Evolutionary conservation across 805 yeast genomes (phyloP), one percentile per base, ranked within the genome.

Genomic region (Pachysolen tannophilus): DNA sequence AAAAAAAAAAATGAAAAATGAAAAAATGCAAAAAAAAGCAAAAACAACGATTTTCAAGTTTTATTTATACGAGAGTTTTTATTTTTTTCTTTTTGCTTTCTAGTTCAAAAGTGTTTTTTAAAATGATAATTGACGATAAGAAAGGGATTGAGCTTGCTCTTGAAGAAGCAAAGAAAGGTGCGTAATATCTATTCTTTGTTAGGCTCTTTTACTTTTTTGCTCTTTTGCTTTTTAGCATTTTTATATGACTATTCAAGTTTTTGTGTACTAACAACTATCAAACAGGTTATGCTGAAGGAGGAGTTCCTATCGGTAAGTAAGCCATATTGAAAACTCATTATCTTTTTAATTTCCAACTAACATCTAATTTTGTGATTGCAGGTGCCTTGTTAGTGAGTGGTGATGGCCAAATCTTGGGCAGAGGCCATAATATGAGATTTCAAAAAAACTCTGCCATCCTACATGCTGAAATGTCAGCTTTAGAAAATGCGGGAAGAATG

Each of bases 401-500:
- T 44, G 88, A 82, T 40, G 97, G 97, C 14, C 71, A 74, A 3
- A 72, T 90, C 9, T 64, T 88, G 9, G 96, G 96, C 19, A 66
- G 77, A 32, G 97, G 98, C 10, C 97, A 86, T 58, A 90, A 90
- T 58, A 68, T 75, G 78, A 71, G 98, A 48, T 70, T 90, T 42
- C 97, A 90, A 58, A 82, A 84, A 54, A 64, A 69, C 14, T 81
- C 94, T 9, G 76, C 96, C 13, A 84, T 81, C 13, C 64, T 90
- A 39, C 98, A 90, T 49, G 98, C 95, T 15, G 98, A 90, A 54
- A 92, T 84, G 47, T 72, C 88, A 8, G 78, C 95, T 7, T 65
- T 92, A 40, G 96, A 87, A 51, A 78, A 83, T 43, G 94, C 95
- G 15, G 97, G 97, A 6, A 72, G 97, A 50, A 65, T 92, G 38